These are phyloP conservation scores for Paratinospora sagittata DNA, from an alignment of 164 flowering plant species.

Conservation along the genomic window DNA sequence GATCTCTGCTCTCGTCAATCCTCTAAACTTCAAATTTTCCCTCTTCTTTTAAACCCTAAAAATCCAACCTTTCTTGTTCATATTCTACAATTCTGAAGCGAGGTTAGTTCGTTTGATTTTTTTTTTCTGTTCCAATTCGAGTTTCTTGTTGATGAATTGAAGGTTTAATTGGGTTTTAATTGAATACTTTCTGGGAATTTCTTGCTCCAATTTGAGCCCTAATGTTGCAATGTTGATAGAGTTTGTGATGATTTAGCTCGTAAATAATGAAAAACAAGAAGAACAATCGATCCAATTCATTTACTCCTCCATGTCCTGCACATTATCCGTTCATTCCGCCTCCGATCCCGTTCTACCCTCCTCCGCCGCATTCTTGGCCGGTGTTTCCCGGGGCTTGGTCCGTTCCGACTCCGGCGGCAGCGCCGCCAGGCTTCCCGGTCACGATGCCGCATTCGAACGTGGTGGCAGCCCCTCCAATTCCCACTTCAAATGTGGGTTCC, in stretches of 20 bases:
- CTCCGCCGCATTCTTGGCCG: slow-evolving; percentile 9
- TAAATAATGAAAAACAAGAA: slow-evolving; percentile 7
- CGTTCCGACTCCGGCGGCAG: not conserved
- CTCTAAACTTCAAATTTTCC: not conserved
- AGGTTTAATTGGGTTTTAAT: not conserved
- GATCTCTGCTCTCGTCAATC: not conserved
- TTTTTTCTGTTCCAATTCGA: not conserved
- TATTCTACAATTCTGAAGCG: not conserved
- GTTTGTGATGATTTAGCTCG: not conserved
- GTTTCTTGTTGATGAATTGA: not conserved
- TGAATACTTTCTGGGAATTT: no score
- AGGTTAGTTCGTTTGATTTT: slow-evolving; percentile 1
- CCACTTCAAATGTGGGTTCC: not conserved
- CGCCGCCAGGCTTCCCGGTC: slow-evolving; percentile 8
- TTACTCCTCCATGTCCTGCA: not conserved
- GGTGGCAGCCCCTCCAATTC: not conserved
- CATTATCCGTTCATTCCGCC: slow-evolving; percentile 7
- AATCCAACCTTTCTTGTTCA: not conserved
- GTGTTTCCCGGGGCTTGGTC: slow-evolving; percentile 13
- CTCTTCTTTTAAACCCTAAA: not conserved
- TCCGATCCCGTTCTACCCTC: slow-evolving; percentile 8
- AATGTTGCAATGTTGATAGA: not conserved
- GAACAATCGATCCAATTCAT: not conserved
- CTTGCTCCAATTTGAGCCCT: not conserved
- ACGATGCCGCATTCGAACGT: not conserved